Base-by-base conservation (phyloP, 2,329 filamentous ascomycete species). In the Didymella sp. region DNA sequence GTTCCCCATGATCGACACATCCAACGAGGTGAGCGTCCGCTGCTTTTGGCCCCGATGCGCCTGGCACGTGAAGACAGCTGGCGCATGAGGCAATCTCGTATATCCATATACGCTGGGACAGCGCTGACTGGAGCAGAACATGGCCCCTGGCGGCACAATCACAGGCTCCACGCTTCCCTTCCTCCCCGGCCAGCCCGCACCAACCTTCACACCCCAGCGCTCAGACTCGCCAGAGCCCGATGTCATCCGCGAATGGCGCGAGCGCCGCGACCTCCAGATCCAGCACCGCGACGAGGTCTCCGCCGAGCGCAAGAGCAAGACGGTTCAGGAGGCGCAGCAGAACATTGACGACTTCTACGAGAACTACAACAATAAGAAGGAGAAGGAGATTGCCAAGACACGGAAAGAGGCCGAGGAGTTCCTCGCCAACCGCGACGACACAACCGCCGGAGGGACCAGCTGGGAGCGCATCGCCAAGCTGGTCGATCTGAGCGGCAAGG, bases 301-400 rank as follows among this genome's bases (percentile, higher is more conserved):
- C 51, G 86, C 87, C 38, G 83, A 87, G 64, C 91, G 93, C 80
- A 95, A 95, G 76, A 85, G 87, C 61, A 88, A 94, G 76, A 97
- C 92, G 1, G 81, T 97, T 73, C 87, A 91, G 76, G 92, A 95
- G 68, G 95, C 95, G 11, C 92, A 92, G 73, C 86, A 93, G 75
- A 95, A 96, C 77, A 96, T 99, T 63, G 95, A 99, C 76, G 95
- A 97, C 76, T 99, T 98, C 80, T 99, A 99, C 83, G 93, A 97
- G 74, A 97, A 96, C 79, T 99, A 99, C 83, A 98, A 98, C 82
- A 88, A 89, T 78, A 96, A 97, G 82, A 94, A 95, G 77, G 95
- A 99, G 77, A 98, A 98, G 85, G 87, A 86, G 58, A 89, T 97
- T 66, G 84, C 89, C 21, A 91, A 96, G 81, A 95, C 94, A 54